Base-by-base conservation (phyloP, 2,329 filamentous ascomycete species). In the Nothophaeocryptopus gaeumannii region DNA sequence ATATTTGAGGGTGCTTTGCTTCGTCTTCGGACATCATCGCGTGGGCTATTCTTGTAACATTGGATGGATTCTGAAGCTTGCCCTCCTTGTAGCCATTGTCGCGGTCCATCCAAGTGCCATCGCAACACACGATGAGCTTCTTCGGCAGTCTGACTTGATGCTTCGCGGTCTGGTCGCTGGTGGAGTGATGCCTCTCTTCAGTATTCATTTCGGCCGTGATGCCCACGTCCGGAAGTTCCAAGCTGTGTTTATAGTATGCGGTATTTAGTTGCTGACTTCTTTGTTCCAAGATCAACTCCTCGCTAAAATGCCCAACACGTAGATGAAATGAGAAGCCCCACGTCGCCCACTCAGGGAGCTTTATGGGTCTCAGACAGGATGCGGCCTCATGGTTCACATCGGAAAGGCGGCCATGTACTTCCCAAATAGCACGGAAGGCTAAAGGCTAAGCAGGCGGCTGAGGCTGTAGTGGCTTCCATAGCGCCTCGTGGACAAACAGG, bases 31-130 rank as follows among this genome's bases (percentile, higher is more conserved):
- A 47, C 42, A 58, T 58, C 50, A 69, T 65, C 5, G 67, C 67
- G 47, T 67, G 55, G 8, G 66, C 60, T 15, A 70, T 62, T 10
- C 66, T 53, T 2, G 68, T 70, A 5, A 70, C 64, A 34, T 70
- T 70, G n/a, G 64, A 62, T 13, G 67, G 67, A 26, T 58, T 65
- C 36, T 63, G 62, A 5, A 64, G 54, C 38, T 64, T 59, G 26
- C 65, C 66, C 8, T 58, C 42, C 13, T 56, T 51, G 54, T 59
- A 68, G 43, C 64, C 66, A 52, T 66, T 68, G 50, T 68, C 65
- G 39, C 60, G 54, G 43, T 68, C 64, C 60, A 63, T 61, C 67
- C 67, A 69, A 8, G 67, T 69, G n/a, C 63, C 63, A 56, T 63
- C 60, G 35, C 60, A 63, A 44, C 58, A 62, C 13, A 63, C 59